Base-by-base conservation (phyloP, 2,329 filamentous ascomycete species). In the Didymella pinodella region DNA sequence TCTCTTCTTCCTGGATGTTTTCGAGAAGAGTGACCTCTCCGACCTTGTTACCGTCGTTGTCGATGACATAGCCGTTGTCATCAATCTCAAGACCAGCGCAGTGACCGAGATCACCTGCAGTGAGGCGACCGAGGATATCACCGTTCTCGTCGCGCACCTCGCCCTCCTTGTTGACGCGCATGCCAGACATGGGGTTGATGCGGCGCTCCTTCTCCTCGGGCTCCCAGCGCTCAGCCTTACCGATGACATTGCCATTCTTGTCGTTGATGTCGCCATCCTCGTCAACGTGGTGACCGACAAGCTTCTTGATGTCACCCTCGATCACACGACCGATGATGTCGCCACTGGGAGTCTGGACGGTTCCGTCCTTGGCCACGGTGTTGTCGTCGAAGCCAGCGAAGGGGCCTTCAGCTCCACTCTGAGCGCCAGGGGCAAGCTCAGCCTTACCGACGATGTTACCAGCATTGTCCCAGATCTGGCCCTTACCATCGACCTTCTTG, bases 391-490 rank as follows among this genome's bases (percentile, higher is more conserved):
- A 87, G 54, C 85, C 86, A 65, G 82, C 84, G 73, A 88, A 88
- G 2, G 83, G 81, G 12, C 85, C 85, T 65, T 88, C 85, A 3
- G 83, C 77, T 60, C 79, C 67, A 34, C 72, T 78, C 48, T 83
- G 78, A 22, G 76, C 79, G 16, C 84, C 85, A 20, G 83, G 80
- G 50, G 83, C 82, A 47, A 87, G 81, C 72, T 87, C 85, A 48
- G 82, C 86, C 49, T 79, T 79, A 25, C 86, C 86, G 63, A 88
- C 83, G 62, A 88, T 82, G 62, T 87, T 85, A 56, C 86, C 86
- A 60, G 83, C 80, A 62, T 87, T 85, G 71, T 86, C 84, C 85
- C 86, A 88, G 73, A 88, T 85, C 70, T 88, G 85, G 45, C 86
- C 86, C 73, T 86, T 75, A 48, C 84, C 84, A 59, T 88, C 86